These are phyloP conservation scores for Noccaea bulbosa DNA, from an alignment of 345 rosid genomes.

Conservation along the genomic window DNA sequence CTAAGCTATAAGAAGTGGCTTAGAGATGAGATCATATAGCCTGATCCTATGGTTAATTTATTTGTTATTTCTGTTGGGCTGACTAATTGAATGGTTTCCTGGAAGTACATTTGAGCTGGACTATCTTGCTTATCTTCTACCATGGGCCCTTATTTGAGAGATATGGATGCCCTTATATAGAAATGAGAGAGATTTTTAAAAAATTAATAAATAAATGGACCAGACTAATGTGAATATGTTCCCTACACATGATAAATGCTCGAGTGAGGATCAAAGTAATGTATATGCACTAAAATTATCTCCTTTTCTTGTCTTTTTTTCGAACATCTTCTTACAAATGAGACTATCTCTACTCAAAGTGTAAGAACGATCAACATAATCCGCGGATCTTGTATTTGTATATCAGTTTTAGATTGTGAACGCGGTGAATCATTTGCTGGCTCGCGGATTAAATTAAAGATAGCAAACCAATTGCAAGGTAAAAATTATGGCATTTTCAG, in stretches of 20 bases:
- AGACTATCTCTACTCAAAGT: neutral
- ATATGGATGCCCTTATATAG: neutral
- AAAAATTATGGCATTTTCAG: too few relatives aligned
- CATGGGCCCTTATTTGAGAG: conserved; percentile 16
- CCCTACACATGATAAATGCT: neutral
- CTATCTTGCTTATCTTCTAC: neutral
- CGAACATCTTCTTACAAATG: too few relatives aligned
- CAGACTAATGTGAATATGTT: neutral
- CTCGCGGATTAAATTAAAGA: too few relatives aligned
- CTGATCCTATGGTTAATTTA: neutral
- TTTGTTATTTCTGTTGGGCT: neutral
- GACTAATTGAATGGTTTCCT: neutral
- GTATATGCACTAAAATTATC: too few relatives aligned
- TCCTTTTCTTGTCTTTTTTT: too few relatives aligned
- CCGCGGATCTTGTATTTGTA: too few relatives aligned
- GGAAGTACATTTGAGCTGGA: neutral
- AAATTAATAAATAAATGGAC: too few relatives aligned
- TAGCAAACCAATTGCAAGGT: too few relatives aligned
- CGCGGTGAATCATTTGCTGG: too few relatives aligned
- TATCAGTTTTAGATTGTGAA: too few relatives aligned
- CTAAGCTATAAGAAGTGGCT: neutral
- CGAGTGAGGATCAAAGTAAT: neutral
- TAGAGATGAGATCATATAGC: neutral
- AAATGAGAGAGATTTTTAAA: too few relatives aligned
- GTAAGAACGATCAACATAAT: too few relatives aligned